Conservation (phyloP, 2,329 filamentous ascomycete genomes). For the Fusarium sp. region DNA sequence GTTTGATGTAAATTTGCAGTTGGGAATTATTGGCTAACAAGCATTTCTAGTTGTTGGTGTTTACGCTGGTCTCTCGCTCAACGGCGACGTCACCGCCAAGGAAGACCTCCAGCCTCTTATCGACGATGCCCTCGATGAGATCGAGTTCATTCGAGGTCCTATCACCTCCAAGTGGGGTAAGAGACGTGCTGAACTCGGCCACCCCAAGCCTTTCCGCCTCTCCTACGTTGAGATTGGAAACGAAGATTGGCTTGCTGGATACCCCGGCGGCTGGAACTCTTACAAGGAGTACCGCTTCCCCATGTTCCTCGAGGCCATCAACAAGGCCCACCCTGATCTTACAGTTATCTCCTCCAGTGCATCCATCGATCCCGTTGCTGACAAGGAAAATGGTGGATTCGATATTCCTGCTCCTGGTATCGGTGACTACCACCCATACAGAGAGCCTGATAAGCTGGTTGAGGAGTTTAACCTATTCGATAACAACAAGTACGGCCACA, state of each 20-base stretch:
- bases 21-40: background rate
- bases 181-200: constrained; percentile 69
- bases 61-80: constrained; percentile 68
- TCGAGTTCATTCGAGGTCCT: constrained; percentile 72
- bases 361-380: constrained; percentile 52
- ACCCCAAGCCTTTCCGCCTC: constrained; percentile 71
- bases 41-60: constrained; percentile 66
- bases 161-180: constrained; percentile 67
- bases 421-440: constrained; percentile 67
- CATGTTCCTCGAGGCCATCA: constrained; percentile 71
- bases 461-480: constrained; percentile 66
- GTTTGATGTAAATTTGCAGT: constrained; percentile 14
- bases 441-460: constrained; percentile 64
- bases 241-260: constrained; percentile 72
- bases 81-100: constrained; percentile 64
- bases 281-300: constrained; percentile 70
- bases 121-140: constrained; percentile 71
- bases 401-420: constrained; percentile 59
- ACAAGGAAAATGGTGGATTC: constrained; percentile 44
- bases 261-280: constrained; percentile 60
- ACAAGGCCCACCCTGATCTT: constrained; percentile 67
- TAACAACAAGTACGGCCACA: constrained; percentile 55
- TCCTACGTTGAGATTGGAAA: constrained; percentile 76
- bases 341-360: constrained; percentile 66
- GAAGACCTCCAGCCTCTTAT: constrained; percentile 68